Evolutionary conservation across 1,284 basidiomycete species (phyloP), one percentile per base, ranked within the genome.

Genomic region (Schizophyllum commune): DNA sequence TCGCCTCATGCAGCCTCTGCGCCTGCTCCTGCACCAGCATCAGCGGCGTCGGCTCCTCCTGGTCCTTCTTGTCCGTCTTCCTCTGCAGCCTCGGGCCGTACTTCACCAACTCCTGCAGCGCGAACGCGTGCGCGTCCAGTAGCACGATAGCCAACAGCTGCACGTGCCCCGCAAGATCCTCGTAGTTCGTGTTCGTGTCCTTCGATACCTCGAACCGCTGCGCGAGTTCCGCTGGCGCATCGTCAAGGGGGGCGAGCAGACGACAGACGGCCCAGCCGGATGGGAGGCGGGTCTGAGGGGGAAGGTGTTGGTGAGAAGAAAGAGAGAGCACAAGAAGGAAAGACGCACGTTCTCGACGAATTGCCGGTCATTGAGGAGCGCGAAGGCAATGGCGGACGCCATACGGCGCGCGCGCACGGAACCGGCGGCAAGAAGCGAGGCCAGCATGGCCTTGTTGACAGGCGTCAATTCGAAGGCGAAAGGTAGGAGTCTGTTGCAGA

Each of bases 1-100:
- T 90, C 59, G 77, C 80, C n/a, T 79, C 77, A 66, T 88, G 84
- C 15, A 88, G 67, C 9, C 68, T 66, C 52, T 86, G 80, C 5
- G 88, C 70, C 8, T 74, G 74, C 22, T 65, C 66, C 33, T 75
- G 75, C 21, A 89, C 71, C 32, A 76, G 70, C 61, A 83, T 77
- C 13, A 89, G 69, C 19, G 77, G 74, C 8, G 77, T 72, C 32
- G 76, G 76, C 65, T 73, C 77, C 61, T 75, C 77, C 33, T 77
- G 76, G 64, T 73, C 77, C 61, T 75, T 77, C 33, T 64, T 68
- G 52, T 74, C 73, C 63, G 72, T 79, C 13, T 61, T 64, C 5
- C 58, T 65, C 32, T 47, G 55, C 57, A 59, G 19, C 21, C 54
- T 61, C 56, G 51, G 61, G 64, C 59, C 67, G 39, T 59, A 65